Evolutionary conservation across 108 stramenopile species (phyloP).

Genomic region (Skeletonema marinoi): DNA sequence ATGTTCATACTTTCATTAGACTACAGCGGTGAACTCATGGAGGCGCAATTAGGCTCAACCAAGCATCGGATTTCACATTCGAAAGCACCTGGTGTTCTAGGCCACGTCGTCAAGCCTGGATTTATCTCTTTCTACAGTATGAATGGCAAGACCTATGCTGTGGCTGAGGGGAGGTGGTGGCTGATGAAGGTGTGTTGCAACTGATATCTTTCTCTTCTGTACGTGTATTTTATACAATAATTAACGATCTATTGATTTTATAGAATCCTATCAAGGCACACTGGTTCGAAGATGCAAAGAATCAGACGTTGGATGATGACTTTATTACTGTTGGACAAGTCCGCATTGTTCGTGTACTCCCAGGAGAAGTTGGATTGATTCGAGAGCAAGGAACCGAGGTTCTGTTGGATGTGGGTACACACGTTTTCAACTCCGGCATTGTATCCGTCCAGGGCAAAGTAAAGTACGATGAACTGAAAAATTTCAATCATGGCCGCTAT

Average conservation of each 20-base stretch:
- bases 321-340: conserved; percentile 14
- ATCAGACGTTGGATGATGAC: conserved; percentile 13
- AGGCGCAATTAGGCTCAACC: background rate
- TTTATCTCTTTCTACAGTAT: conserved; percentile 33
- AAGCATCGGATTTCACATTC: conserved; percentile 3
- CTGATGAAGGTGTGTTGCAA: too few species aligned
- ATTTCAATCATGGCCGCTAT: conserved; percentile 33
- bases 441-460: conserved; percentile 2
- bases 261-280: background rate
- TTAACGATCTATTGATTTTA: too few species aligned
- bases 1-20: too few species aligned
- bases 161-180: conserved; percentile 37
- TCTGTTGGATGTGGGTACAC: conserved; percentile 38
- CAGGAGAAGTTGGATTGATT: conserved; percentile 27
- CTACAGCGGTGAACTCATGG: conserved; percentile 12
- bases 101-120: conserved; percentile 27
- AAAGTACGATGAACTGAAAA: background rate
- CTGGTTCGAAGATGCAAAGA: background rate
- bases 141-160: conserved; percentile 31
- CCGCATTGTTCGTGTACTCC: conserved; percentile 30
- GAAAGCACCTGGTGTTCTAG: conserved; percentile 11
- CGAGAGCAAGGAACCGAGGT: conserved; percentile 15
- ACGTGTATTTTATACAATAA: too few species aligned
- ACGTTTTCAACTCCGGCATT: conserved; percentile 43
- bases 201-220: too few species aligned